Percentiles rank a stretch among this genome's conserved stretches.
phyloP scores from a whole-genome alignment of 768 basidiomycete species.

The Rhodotorula diobovata region DNA sequence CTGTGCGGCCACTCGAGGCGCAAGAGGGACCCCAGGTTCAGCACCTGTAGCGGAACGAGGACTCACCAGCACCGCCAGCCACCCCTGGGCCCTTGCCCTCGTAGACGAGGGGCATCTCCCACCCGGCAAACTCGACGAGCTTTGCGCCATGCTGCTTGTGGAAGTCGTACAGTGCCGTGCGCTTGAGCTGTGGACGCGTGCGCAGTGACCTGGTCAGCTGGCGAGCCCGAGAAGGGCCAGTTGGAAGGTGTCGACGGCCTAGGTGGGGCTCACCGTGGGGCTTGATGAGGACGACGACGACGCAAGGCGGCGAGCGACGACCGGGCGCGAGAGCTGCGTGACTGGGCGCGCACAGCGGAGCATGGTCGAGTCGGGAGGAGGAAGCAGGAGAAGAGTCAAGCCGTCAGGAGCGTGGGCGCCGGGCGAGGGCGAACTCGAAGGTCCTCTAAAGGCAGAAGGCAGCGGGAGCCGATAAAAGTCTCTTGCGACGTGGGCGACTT shows the following conservation, averaged over 20 bases:
- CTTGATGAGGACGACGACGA: not conserved
- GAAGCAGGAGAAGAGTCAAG: not conserved
- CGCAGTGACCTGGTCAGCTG: not conserved
- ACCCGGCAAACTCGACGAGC: conserved; percentile 96
- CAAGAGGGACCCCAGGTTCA: not conserved
- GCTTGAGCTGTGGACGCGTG: conserved; percentile 4
- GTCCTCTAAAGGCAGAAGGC: not conserved
- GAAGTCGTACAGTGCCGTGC: conserved; percentile 68
- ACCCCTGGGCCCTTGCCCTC: conserved; percentile 67
- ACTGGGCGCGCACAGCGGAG: not conserved
- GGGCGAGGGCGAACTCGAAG: not conserved
- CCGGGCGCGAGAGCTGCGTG: not conserved
- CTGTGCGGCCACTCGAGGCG: too few relatives aligned
- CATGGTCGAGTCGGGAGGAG: not conserved
- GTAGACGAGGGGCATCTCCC: conserved; percentile 86
- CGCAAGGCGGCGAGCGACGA: not conserved
- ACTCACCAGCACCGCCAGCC: conserved; percentile 34
- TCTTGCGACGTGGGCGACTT: too few relatives aligned
- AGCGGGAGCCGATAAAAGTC: not conserved
- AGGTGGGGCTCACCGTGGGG: not conserved
- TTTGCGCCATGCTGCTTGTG: conserved; percentile 73
- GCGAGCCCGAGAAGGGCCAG: too few relatives aligned
- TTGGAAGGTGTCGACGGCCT: not conserved
- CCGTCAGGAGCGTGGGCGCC: not conserved
- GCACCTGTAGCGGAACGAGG: not conserved